Evolutionary conservation across 352 stramenopile species (phyloP), one percentile per base, ranked within the genome.

Genomic region (Halophytophthora batemanensis): DNA sequence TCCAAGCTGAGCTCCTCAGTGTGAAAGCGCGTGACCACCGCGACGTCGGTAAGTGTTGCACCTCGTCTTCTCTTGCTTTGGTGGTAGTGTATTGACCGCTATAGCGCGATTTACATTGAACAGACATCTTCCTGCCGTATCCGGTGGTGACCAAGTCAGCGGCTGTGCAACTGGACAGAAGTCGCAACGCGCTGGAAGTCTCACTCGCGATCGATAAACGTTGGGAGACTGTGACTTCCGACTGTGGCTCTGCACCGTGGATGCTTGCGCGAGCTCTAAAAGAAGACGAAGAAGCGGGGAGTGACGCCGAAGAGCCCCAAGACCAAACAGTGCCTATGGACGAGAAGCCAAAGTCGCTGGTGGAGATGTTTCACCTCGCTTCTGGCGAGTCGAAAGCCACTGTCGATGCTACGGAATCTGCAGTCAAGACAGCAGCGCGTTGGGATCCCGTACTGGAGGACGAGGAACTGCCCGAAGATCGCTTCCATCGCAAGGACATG

Each of bases 401-500:
- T 0, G 0, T 4, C 12, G 23, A 19, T 40, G 36, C 10, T 11
- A 33, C 34, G 36, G 23, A 36, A 35, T 3, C 25, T 34, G 25
- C 38, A 38, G 12, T n/a, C 23, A 51, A 52, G n/a, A 31, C 56
- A 53, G 19, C 53, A 45, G 21, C 61, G 22, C 62, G 42, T 36
- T 87, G 65, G 70, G 77, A 87, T n/a, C 76, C 72, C 23, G 78
- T 89, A 25, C 54, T 79, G 28, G 77, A 92, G 37, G 77, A 90
- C 22, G 77, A 87, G 58, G 78, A 91, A 45, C 70, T 93, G 2
- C 80, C 82, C 1, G 77, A 93, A 46, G 78, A 93, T n/a, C 52
- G 66, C 11, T 93, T 89, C 50, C 82, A 93, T 28, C 74, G 73
- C 38, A 81, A 82, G 38, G 78, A 93, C 53, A 88, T 93, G 77